These are phyloP conservation scores for Nitzschia inconspicua DNA, from an alignment of 108 stramenopile species.

Conservation along the genomic window DNA sequence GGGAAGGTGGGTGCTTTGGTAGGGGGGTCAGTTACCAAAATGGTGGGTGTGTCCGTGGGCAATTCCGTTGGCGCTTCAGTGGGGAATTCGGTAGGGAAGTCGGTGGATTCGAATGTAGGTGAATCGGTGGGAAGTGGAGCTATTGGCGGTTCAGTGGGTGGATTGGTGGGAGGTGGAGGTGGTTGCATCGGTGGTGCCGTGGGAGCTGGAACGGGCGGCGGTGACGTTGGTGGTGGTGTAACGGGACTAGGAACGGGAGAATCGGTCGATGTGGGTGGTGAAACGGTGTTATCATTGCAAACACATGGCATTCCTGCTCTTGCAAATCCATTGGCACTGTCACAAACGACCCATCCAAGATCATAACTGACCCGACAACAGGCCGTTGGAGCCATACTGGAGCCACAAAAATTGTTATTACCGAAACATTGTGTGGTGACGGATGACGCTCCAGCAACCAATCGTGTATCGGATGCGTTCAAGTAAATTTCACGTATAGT, in stretches of 20 bases:
- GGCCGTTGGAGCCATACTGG: background rate
- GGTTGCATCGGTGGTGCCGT: background rate
- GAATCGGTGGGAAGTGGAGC: too few relatives aligned
- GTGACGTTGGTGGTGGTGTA: conserved; percentile 2
- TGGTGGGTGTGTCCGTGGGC: too few relatives aligned
- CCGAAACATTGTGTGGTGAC: background rate
- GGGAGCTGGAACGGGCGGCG: background rate
- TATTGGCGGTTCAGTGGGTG: background rate
- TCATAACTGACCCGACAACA: conserved; percentile 4
- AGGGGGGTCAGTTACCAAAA: too few relatives aligned
- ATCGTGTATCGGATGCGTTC: background rate
- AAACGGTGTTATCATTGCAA: conserved; percentile 4
- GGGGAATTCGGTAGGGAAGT: background rate
- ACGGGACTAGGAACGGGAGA: too few relatives aligned
- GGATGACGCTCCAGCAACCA: background rate
- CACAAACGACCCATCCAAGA: conserved; percentile 7
- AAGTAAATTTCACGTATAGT: background rate
- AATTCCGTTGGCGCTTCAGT: background rate
- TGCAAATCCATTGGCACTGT: conserved; percentile 1
- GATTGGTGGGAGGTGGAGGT: background rate
- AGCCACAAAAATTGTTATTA: background rate
- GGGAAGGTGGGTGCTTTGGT: background rate
- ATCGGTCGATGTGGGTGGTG: too few relatives aligned
- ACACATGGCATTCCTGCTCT: conserved; percentile 8
- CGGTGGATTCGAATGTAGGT: background rate